These are phyloP conservation scores for Polychaeton citri DNA, from an alignment of 2,329 filamentous ascomycete genomes.

Conservation along the genomic window DNA sequence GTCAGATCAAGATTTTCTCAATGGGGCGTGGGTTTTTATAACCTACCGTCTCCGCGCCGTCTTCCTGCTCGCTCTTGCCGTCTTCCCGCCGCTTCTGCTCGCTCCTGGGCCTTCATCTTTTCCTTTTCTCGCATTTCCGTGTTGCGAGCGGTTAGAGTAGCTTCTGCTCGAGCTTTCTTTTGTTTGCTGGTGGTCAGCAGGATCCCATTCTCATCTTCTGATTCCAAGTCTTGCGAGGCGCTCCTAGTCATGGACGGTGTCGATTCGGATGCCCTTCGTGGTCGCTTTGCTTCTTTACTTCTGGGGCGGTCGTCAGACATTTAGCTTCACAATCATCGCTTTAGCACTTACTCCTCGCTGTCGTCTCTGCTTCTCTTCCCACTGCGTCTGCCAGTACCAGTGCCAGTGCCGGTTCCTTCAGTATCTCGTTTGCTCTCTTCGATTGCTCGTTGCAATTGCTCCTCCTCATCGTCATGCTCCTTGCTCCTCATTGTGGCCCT, in stretches of 20 bases:
- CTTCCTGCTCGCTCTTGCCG: constrained; percentile 72
- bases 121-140: constrained; percentile 50
- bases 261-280: constrained; percentile 68
- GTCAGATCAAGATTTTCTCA: constrained; percentile 2
- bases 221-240: constrained; percentile 45
- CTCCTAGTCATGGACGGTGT: constrained; percentile 34
- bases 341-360: constrained; percentile 71
- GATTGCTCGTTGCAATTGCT: constrained; percentile 74
- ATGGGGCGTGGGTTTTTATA: constrained; percentile 10
- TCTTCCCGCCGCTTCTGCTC: constrained; percentile 62
- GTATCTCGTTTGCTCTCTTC: constrained; percentile 87
- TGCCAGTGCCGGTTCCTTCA: constrained; percentile 40
- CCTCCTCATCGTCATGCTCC: constrained; percentile 90
- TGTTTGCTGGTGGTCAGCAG: constrained; percentile 10
- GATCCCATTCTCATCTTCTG: constrained; percentile 50
- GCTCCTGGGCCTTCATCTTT: constrained; percentile 57
- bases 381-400: constrained; percentile 46
- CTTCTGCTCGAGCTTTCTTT: constrained; percentile 33
- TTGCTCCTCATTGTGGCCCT: constrained; percentile 96
- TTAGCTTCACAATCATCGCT: not conserved
- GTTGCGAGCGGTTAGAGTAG: constrained; percentile 41
- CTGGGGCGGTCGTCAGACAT: constrained; percentile 32
- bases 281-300: constrained; percentile 60
- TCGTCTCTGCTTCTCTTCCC: constrained; percentile 78
- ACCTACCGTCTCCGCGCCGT: constrained; percentile 64